These are phyloP conservation scores for Anthracocystis panici-leucophaei DNA, from an alignment of 1,284 basidiomycete species.

Conservation along the genomic window DNA sequence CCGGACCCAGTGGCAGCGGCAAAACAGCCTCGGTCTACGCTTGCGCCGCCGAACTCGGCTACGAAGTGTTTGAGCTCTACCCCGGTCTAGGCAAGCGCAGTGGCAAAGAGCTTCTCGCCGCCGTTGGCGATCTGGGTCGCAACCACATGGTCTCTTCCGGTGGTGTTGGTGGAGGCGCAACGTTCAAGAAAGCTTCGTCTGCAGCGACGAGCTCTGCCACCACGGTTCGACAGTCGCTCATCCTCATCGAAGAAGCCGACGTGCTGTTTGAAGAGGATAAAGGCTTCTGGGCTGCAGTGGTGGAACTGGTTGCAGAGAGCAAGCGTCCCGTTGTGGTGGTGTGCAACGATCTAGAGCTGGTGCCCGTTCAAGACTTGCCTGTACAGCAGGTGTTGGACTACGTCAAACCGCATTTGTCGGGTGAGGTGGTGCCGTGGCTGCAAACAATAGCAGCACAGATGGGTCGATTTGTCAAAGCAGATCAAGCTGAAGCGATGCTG, in stretches of 20 bases:
- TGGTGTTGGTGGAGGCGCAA: conserved; percentile 54
- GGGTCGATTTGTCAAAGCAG: conserved; percentile 3
- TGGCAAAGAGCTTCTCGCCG: conserved; percentile 80
- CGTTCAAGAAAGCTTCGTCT: conserved; percentile 9
- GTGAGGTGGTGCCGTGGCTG: conserved; percentile 65
- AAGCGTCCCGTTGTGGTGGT: conserved; percentile 64
- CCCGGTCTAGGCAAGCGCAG: conserved; percentile 87
- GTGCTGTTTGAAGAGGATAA: conserved; percentile 88
- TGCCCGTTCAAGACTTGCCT: conserved; percentile 46
- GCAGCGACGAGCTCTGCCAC: not conserved
- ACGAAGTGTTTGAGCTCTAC: conserved; percentile 96
- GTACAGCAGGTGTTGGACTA: conserved; percentile 54
- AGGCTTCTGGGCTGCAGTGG: conserved; percentile 85
- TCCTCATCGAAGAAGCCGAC: conserved; percentile 97
- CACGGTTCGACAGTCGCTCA: conserved; percentile 81
- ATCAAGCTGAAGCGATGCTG: not conserved
- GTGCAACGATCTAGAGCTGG: conserved; percentile 57
- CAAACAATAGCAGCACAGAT: conserved; percentile 17
- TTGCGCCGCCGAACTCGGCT: conserved; percentile 77
- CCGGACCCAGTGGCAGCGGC: conserved; percentile 75
- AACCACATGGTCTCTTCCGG: conserved; percentile 73
- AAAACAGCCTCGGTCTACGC: conserved; percentile 68
- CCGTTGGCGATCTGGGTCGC: conserved; percentile 91
- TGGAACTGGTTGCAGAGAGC: conserved; percentile 61
- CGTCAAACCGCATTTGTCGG: conserved; percentile 18